Base-by-base conservation (phyloP, 129 eudicot genomes). In the Mikania micrantha region DNA sequence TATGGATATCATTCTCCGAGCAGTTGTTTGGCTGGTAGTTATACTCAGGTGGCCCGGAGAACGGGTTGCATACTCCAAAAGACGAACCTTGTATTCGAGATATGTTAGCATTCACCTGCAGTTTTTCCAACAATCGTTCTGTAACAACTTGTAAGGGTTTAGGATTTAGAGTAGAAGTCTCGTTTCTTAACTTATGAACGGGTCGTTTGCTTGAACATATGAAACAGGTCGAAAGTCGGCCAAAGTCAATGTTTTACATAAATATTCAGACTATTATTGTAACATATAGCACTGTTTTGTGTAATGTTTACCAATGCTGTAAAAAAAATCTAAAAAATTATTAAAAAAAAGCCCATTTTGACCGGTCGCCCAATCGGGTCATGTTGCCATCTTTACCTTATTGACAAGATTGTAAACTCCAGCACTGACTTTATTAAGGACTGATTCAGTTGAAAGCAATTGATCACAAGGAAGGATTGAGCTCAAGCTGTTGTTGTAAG, bases 401-500 rank as follows among this genome's bases (percentile, higher is more conserved):
- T 78, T 74, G 27, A 91, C 93, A 4, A 88, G 63, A 47, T 78
- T 57, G 75, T 79, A 78, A 45, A 91, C 80, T 38, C 88, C 96
- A 4, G 68, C 72, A 36, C 95, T 81, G 70, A 91, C 85, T 24
- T 88, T 86, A 49, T 49, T 44, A 19, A 91, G 84, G 61, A 76
- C 78, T 1, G 85, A 66, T 77, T 57, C 74, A 11, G 96, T 88
- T 17, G 98, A 85, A 72, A 83, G 87, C 76, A 91, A 64, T 15
- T 91, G 81, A 29, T 88, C 85, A 54, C 98, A 91, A 15, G 98
- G 98, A 52, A 91, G 89, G 61, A 91, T 85, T 61, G 91, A 83
- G 78, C 96, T 88, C 82, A 91, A 74, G 78, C 96, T 91, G 67
- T 89, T 91, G 84, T 88, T 85, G 70, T 91, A 88, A 15, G 98